Percentiles rank a stretch among this genome's conserved stretches.
Evolutionary conservation across 495 filamentous ascomycete species (phyloP).

Genomic region (Penicillium maclennaniae): DNA sequence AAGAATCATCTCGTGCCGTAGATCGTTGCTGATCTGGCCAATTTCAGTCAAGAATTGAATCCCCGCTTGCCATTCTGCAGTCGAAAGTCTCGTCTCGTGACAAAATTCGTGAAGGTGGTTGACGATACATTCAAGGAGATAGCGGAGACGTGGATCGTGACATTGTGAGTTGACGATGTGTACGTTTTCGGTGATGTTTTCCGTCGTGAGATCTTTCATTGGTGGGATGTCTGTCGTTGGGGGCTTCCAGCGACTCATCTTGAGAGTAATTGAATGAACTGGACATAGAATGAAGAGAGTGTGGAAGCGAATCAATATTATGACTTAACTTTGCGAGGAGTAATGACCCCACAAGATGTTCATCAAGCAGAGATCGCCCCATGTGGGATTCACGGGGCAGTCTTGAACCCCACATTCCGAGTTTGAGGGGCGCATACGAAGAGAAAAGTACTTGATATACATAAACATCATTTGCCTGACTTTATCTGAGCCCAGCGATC

Average conservation of each 20-base stretch:
- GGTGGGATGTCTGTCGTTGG: not conserved
- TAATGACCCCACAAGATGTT: not conserved
- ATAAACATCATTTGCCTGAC: too few species aligned
- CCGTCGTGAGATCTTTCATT: not conserved
- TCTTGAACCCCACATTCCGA: not conserved
- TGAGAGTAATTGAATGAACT: not conserved
- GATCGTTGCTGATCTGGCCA: not conserved
- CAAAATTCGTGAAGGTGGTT: not conserved
- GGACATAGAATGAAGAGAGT: not conserved
- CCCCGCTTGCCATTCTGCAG: not conserved
- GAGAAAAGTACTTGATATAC: too few species aligned
- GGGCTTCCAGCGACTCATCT: not conserved
- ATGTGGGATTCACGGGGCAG: not conserved
- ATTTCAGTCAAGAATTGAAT: not conserved
- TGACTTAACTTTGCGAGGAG: not conserved
- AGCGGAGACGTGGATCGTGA: not conserved
- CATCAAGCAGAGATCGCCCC: not conserved
- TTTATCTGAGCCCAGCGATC: too few species aligned
- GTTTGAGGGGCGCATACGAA: not conserved
- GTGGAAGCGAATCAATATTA: not conserved
- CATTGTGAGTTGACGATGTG: not conserved
- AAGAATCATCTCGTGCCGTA: not conserved
- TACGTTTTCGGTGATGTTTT: not conserved
- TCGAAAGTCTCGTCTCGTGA: not conserved
- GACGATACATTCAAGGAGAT: not conserved